Evolutionary conservation across 2,329 filamentous ascomycete genomes (phyloP).

Genomic region (Thelonectria olida): DNA sequence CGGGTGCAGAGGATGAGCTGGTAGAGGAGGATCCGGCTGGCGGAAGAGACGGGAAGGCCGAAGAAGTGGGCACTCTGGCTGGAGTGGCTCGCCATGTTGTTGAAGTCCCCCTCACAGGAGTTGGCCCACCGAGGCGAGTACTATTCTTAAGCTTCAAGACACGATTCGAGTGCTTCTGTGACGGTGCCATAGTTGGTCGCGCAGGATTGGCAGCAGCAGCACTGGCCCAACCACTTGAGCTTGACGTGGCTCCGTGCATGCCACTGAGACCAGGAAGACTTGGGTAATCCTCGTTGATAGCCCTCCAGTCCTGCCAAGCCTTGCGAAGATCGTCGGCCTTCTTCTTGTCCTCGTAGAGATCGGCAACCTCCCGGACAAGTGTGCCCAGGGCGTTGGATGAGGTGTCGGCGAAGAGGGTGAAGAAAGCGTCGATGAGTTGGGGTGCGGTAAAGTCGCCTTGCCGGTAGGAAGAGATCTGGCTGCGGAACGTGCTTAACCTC

Average conservation of each 20-base stretch:
- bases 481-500: conserved; percentile 82
- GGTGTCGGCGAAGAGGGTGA: conserved; percentile 82
- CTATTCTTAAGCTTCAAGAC: conserved; percentile 69
- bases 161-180: conserved; percentile 61
- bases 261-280: conserved; percentile 81
- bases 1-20: conserved; percentile 31
- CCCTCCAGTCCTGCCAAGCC: conserved; percentile 95
- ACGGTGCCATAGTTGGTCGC: conserved; percentile 49
- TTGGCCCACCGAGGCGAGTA: conserved; percentile 55
- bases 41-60: conserved; percentile 57
- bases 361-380: conserved; percentile 88
- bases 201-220: conserved; percentile 68
- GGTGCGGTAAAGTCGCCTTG: conserved; percentile 74
- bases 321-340: conserved; percentile 80
- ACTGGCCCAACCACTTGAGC: conserved; percentile 66
- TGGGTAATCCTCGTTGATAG: conserved; percentile 95
- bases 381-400: conserved; percentile 85
- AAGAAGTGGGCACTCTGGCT: conserved; percentile 38
- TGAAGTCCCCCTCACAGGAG: conserved; percentile 31
- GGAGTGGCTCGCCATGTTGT: conserved; percentile 35
- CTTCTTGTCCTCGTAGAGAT: conserved; percentile 84
- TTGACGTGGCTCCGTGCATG: conserved; percentile 68
- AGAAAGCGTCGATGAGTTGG: conserved; percentile 87
- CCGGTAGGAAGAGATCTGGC: conserved; percentile 81
- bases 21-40: conserved; percentile 24